Evolutionary conservation across 73 alveolate genomes (phyloP).

Genomic region (Paraurostyla sp.): DNA sequence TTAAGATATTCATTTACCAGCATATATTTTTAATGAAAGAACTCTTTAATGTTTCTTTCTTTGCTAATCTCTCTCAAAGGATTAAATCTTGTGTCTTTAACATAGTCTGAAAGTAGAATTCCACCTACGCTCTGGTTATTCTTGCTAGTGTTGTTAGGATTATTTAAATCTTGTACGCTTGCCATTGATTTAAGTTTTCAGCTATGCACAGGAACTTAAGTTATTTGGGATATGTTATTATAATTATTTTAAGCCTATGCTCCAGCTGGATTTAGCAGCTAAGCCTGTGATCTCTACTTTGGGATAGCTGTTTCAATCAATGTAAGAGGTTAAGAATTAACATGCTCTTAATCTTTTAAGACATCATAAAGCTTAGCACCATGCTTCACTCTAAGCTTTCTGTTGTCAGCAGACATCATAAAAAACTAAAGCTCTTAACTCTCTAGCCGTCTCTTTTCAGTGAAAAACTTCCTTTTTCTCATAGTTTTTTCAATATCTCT

Average conservation of each 20-base stretch:
- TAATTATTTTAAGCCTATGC: too few relatives aligned
- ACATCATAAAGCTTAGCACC: conserved; percentile 72
- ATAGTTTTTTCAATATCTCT: conserved; percentile 45
- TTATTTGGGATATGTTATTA: too few relatives aligned
- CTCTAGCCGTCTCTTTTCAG: conserved; percentile 26
- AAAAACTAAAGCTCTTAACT: conserved; percentile 38
- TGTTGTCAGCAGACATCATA: conserved; percentile 58
- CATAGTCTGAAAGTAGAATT: conserved; percentile 4
- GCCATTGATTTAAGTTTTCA: too few relatives aligned
- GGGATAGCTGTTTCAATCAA: conserved; percentile 65
- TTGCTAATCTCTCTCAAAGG: conserved; percentile 64
- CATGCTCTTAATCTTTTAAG: conserved; percentile 25
- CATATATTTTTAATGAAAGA: conserved; percentile 59
- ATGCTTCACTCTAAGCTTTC: conserved; percentile 63
- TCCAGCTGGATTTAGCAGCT: too few relatives aligned
- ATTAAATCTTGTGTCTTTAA: conserved; percentile 55
- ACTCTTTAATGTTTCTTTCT: conserved; percentile 59
- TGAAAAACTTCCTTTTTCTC: conserved; percentile 15
- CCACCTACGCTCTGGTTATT: not conserved
- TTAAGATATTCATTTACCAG: conserved; percentile 52
- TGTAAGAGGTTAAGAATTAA: conserved; percentile 54
- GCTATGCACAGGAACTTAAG: too few relatives aligned
- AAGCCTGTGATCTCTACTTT: not conserved
- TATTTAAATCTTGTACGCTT: too few relatives aligned
- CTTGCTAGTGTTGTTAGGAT: not conserved